phyloP scores from a whole-genome alignment of 345 rosid species.

The Geranium rotundifolium region DNA sequence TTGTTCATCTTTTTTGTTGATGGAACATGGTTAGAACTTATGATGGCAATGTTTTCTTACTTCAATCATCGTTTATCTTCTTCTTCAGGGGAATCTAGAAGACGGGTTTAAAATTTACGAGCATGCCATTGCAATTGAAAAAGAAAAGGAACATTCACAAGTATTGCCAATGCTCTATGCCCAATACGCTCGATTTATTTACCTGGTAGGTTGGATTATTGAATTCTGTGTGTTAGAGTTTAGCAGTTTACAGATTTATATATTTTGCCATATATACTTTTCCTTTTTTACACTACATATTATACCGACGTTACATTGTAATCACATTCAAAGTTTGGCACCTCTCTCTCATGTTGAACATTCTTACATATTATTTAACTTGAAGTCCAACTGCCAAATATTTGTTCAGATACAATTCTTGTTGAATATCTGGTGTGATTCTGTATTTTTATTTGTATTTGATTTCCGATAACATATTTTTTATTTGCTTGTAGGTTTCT shows the following conservation, averaged over 20 bases:
- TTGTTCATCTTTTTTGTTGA: slow-evolving; percentile 5
- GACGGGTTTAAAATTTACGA: slow-evolving; percentile 70
- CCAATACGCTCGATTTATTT: slow-evolving; percentile 66
- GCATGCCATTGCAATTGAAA: slow-evolving; percentile 90
- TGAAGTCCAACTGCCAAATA: not conserved
- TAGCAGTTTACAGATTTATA: too few species aligned
- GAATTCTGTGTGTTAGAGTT: too few species aligned
- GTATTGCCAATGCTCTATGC: slow-evolving; percentile 72
- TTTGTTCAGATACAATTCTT: not conserved
- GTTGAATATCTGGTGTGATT: not conserved
- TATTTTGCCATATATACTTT: too few species aligned
- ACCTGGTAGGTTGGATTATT: slow-evolving; percentile 44
- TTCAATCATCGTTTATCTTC: slow-evolving; percentile 5
- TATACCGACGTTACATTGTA: too few species aligned
- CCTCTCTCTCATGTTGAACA: not conserved
- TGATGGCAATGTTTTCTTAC: slow-evolving; percentile 7
- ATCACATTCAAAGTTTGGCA: not conserved
- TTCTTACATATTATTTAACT: too few species aligned
- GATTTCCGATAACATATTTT: not conserved
- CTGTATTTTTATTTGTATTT: too few species aligned
- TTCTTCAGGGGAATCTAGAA: slow-evolving; percentile 67
- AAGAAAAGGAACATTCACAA: slow-evolving; percentile 84
- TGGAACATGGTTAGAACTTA: slow-evolving; percentile 2
- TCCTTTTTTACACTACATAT: too few species aligned
- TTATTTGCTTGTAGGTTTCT: slow-evolving; percentile 34